Conservation (phyloP, 345 rosid species). For the Boechera retrofracta region DNA sequence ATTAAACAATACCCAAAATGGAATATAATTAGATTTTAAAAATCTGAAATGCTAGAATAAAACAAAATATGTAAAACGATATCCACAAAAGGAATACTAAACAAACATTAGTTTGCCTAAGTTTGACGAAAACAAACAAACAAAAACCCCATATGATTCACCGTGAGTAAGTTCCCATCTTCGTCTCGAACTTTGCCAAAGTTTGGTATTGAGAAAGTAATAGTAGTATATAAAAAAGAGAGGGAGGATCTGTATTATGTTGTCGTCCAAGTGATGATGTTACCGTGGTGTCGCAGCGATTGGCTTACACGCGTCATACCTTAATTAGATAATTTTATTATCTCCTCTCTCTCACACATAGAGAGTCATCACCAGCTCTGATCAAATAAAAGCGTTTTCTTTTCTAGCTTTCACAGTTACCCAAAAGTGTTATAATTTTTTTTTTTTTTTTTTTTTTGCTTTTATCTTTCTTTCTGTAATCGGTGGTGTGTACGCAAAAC, state of each 20-base stretch:
- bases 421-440: conserved; percentile 15
- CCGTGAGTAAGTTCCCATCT: conserved; percentile 11
- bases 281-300: not conserved
- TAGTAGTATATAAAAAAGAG: too few relatives aligned
- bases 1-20: conserved; percentile 13
- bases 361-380: conserved; percentile 33
- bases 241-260: too few relatives aligned
- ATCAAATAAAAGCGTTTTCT: conserved; percentile 35
- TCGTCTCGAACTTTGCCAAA: conserved; percentile 29
- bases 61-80: conserved; percentile 1
- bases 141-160: not conserved
- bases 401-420: conserved; percentile 38
- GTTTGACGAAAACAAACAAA: not conserved
- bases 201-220: not conserved
- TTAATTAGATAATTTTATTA: not conserved
- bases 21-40: conserved; percentile 6
- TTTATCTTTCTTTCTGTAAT: conserved; percentile 2
- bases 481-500: conserved; percentile 22
- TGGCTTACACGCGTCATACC: conserved; percentile 36
- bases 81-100: conserved; percentile 7
- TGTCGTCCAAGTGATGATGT: conserved; percentile 9
- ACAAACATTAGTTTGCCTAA: not conserved
- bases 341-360: not conserved
- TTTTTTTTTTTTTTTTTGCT: not conserved
- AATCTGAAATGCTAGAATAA: not conserved